Evolutionary conservation across 2,329 filamentous ascomycete species (phyloP), one percentile per base, ranked within the genome.

Genomic region (Leptodontidium sp.): DNA sequence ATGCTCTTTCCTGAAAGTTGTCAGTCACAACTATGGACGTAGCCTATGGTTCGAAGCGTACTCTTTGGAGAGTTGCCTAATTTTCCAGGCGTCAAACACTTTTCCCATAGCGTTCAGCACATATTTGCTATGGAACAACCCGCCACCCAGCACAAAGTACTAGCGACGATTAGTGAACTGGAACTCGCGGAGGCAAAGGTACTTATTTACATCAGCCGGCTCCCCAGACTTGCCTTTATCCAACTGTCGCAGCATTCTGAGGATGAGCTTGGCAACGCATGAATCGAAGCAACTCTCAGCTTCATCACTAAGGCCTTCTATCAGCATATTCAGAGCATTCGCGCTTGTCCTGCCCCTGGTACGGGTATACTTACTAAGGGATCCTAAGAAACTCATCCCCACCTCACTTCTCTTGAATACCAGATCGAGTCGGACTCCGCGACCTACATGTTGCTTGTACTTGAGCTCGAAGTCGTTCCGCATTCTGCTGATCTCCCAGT

Each of bases 71-170:
- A 21, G 15, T n/a, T 49, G n/a, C 17, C 14, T 2, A n/a, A 49
- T 49, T 17, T n/a, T 49, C 45, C 17, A n/a, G 7, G 45, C 2
- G 7, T 17, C 7, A n/a, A 49, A 49, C 2, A n/a, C 45, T n/a
- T 2, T n/a, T n/a, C 40, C 35, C 12, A 68, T 55, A 21, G n/a
- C 24, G 15, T 35, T 55, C 8, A 29, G 21, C 15, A 71, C 50
- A 35, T 67, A 63, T 1, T 24, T 35, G 45, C 65, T 71, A 3
- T 43, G 40, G 17, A 67, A 68, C 9, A 71, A 29, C 12, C 69
- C 66, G 6, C 69, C 69, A 35, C 69, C 69, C 15, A 68, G 64
- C 9, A 71, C 40, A 45, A 71, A 49, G 24, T 43, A 66, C 66
- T 71, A 35, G 38, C 29, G 4, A 38, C 24, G 40, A 24, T 43